These are phyloP conservation scores for Balansia obtecta DNA, from an alignment of 2,329 filamentous ascomycete species.

Conservation along the genomic window DNA sequence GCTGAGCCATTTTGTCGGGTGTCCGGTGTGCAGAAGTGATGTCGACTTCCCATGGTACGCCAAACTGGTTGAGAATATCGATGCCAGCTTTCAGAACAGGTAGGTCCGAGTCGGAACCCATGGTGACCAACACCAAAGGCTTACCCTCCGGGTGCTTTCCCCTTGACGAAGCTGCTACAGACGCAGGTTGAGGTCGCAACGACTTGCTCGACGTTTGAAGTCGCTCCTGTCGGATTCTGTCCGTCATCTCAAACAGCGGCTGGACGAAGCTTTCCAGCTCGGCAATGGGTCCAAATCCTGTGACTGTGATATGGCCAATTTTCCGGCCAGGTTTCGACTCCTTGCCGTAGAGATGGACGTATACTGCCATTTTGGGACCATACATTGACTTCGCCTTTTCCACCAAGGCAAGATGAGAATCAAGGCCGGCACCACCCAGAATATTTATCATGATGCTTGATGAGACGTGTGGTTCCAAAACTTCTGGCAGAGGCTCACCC, in stretches of 20 bases:
- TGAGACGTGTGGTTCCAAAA: constrained; percentile 45
- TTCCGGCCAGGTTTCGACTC: constrained; percentile 77
- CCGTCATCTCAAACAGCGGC: constrained; percentile 54
- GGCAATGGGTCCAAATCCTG: constrained; percentile 52
- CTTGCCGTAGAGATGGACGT: constrained; percentile 87
- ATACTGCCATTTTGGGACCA: constrained; percentile 34
- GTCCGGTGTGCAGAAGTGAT: constrained; percentile 76
- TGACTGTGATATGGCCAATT: constrained; percentile 87
- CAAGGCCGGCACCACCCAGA: constrained; percentile 52
- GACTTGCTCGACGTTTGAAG: constrained; percentile 21
- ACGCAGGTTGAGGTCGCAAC: constrained; percentile 18
- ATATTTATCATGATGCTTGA: constrained; percentile 72
- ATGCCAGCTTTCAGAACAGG: constrained; percentile 53
- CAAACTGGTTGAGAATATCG: constrained; percentile 53
- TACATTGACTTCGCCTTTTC: constrained; percentile 32
- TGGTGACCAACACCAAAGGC: constrained; percentile 63
- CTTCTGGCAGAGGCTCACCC: constrained; percentile 42
- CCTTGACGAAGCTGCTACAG: neutral
- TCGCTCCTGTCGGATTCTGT: constrained; percentile 45
- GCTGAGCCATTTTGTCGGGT: constrained; percentile 54
- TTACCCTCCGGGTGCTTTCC: constrained; percentile 8
- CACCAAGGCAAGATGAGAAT: constrained; percentile 46
- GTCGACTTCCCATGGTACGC: constrained; percentile 58
- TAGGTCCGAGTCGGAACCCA: constrained; percentile 74
- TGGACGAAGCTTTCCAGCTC: constrained; percentile 48